Evolutionary conservation across 1,284 basidiomycete species (phyloP).

Genomic region (Ceratobasidium sp.): DNA sequence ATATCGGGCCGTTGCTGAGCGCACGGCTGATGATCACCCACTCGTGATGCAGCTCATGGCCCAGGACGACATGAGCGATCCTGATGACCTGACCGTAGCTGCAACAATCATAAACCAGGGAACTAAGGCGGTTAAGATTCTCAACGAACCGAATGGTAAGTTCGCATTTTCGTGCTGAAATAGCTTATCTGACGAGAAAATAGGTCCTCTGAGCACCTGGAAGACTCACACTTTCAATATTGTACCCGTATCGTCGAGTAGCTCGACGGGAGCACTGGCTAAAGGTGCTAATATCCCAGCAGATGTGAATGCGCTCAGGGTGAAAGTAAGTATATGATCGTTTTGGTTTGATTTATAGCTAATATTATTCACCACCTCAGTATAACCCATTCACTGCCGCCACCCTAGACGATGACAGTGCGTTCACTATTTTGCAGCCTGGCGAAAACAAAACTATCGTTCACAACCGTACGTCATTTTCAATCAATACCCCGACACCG

Average conservation of each 20-base stretch:
- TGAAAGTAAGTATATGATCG: conserved; percentile 16
- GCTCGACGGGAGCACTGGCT: conserved; percentile 6
- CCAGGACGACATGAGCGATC: conserved; percentile 41
- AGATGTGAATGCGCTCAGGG: conserved; percentile 27
- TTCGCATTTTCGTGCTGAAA: not conserved
- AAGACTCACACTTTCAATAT: conserved; percentile 43
- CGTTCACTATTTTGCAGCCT: conserved; percentile 34
- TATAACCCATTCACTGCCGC: conserved; percentile 32
- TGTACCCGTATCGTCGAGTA: conserved; percentile 9
- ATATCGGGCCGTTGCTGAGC: not conserved
- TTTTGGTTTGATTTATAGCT: not conserved
- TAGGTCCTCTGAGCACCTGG: conserved; percentile 37
- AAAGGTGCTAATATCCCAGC: conserved; percentile 6
- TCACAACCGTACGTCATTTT: conserved; percentile 35
- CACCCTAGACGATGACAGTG: conserved; percentile 2
- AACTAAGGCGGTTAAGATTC: conserved; percentile 24
- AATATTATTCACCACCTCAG: not conserved
- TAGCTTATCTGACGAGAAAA: not conserved
- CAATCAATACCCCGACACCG: conserved; percentile 1
- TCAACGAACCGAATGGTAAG: conserved; percentile 43
- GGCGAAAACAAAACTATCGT: conserved; percentile 43
- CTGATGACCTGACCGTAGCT: conserved; percentile 37
- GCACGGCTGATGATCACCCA: not conserved
- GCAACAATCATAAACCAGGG: conserved; percentile 35
- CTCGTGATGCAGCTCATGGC: conserved; percentile 24